These are phyloP conservation scores for Rosa chinensis DNA, from an alignment of 306 rosid genomes.

Conservation along the genomic window DNA sequence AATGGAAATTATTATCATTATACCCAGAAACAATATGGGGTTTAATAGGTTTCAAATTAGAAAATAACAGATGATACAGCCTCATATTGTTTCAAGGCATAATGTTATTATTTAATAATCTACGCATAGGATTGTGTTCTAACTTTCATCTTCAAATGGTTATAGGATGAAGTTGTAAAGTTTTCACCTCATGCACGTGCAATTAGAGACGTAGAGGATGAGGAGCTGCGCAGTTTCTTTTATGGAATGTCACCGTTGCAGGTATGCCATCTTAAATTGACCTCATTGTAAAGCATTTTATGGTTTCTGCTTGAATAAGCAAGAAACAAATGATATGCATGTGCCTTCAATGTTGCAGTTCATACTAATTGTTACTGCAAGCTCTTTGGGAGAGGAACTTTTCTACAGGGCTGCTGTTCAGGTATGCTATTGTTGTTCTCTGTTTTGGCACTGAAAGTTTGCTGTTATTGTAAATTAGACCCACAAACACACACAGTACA, in stretches of 20 bases:
- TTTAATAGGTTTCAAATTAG: neutral
- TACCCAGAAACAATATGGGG: neutral
- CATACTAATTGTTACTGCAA: conserved; percentile 87
- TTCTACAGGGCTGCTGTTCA: conserved; percentile 98
- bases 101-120: neutral
- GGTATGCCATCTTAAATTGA: conserved; percentile 42
- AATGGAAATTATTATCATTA: neutral
- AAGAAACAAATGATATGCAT: conserved; percentile 17
- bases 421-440: conserved; percentile 47
- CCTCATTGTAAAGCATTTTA: conserved; percentile 8
- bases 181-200: conserved; percentile 96
- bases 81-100: neutral
- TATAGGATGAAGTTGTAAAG: conserved; percentile 94
- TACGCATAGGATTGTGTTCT: conserved; percentile 13
- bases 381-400: conserved; percentile 98
- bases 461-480: neutral
- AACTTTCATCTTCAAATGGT: conserved; percentile 9
- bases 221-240: conserved; percentile 92
- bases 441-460: neutral
- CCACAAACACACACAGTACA: neutral
- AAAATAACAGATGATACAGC: neutral
- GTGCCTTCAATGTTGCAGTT: conserved; percentile 48
- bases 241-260: conserved; percentile 99
- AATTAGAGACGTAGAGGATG: conserved; percentile 96
- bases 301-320: conserved; percentile 23